These are phyloP conservation scores for Didymella pinodella DNA, from an alignment of 2,329 filamentous ascomycete species.

Conservation along the genomic window DNA sequence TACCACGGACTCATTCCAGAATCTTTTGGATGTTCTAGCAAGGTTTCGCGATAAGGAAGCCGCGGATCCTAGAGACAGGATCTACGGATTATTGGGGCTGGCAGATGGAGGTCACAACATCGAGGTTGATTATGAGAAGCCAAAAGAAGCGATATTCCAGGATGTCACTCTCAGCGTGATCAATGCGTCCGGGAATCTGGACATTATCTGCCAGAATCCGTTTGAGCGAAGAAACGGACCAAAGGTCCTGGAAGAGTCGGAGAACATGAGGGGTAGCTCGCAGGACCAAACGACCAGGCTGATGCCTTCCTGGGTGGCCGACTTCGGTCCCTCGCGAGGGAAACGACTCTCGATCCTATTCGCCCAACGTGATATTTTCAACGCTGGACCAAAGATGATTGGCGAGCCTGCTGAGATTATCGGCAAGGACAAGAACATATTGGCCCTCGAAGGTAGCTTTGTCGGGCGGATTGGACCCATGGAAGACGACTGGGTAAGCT, in stretches of 20 bases:
- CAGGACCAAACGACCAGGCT: no score
- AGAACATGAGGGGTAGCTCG: background rate
- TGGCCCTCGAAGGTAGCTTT: background rate
- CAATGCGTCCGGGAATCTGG: background rate
- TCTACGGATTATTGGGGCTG: background rate
- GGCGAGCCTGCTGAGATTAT: background rate
- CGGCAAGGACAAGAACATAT: background rate
- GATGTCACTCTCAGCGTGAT: background rate
- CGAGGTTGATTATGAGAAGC: background rate
- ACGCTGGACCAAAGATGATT: background rate
- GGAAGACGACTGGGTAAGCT: background rate
- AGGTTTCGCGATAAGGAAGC: background rate
- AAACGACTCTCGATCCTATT: background rate
- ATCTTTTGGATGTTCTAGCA: background rate
- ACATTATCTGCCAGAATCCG: background rate
- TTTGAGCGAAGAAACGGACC: background rate
- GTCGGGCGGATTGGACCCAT: background rate
- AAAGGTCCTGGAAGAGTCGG: background rate
- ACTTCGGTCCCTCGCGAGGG: background rate
- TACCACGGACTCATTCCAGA: background rate
- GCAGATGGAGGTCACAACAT: background rate
- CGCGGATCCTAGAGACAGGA: background rate
- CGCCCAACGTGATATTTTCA: background rate
- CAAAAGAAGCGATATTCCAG: background rate
- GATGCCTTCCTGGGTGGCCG: background rate